Evolutionary conservation across 371 early-diverging fungal species (phyloP).

Genomic region (Zopfochytrium polystomum): DNA sequence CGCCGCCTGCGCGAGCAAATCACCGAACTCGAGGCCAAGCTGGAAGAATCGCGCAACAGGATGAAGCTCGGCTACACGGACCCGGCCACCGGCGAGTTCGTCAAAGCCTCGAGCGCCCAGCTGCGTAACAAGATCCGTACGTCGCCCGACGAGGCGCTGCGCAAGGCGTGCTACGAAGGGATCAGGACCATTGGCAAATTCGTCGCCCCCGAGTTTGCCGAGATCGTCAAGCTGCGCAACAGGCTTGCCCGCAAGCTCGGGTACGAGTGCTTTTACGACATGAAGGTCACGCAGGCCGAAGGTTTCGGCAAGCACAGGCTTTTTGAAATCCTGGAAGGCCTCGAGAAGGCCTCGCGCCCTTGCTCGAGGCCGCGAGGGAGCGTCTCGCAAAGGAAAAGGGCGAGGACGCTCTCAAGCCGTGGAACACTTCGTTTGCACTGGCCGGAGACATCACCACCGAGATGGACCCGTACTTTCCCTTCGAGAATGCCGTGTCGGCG

Average conservation of each 20-base stretch:
- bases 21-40: constrained; percentile 29
- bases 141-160: constrained; percentile 16
- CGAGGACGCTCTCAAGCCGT: constrained; percentile 22
- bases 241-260: constrained; percentile 28
- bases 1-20: constrained; percentile 18
- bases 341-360: constrained; percentile 19
- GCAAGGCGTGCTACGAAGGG: constrained; percentile 28
- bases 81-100: constrained; percentile 17
- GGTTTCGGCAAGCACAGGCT: constrained; percentile 29
- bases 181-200: constrained; percentile 28
- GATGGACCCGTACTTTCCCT: constrained; percentile 25
- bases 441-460: constrained; percentile 23
- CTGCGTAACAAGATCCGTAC: constrained; percentile 29
- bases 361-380: constrained; percentile 20
- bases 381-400: constrained; percentile 30
- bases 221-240: constrained; percentile 32
- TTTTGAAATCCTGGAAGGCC: constrained; percentile 30
- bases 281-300: constrained; percentile 29
- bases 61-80: constrained; percentile 29
- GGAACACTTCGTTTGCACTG: constrained; percentile 22
- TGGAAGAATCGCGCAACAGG: constrained; percentile 20
- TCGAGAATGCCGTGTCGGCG: constrained; percentile 25
- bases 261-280: constrained; percentile 32
- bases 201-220: constrained; percentile 25
- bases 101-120: constrained; percentile 24